Evolutionary conservation across 2,329 filamentous ascomycete species (phyloP).

Genomic region (Aspergillus sergii): DNA sequence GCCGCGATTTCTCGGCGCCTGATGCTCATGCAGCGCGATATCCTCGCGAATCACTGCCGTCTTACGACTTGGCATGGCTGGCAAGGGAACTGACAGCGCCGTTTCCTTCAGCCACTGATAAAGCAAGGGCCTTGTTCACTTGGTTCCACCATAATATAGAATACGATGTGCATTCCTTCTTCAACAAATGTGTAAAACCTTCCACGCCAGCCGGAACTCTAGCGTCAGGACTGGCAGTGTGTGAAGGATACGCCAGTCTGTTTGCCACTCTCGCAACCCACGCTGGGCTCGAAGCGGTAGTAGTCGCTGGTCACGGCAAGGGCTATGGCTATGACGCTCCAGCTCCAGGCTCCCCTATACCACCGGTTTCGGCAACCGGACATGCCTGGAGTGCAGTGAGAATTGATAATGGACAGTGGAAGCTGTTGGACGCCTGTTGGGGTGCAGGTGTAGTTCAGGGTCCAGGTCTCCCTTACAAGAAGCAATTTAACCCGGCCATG

Average conservation of each 20-base stretch:
- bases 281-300: slow-evolving; percentile 75
- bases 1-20: slow-evolving; percentile 83
- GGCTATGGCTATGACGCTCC: slow-evolving; percentile 73
- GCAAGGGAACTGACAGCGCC: slow-evolving; percentile 76
- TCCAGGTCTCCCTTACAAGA: slow-evolving; percentile 61
- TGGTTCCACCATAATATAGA: slow-evolving; percentile 94
- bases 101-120: slow-evolving; percentile 82
- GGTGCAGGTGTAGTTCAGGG: slow-evolving; percentile 73
- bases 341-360: slow-evolving; percentile 65
- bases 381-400: slow-evolving; percentile 95
- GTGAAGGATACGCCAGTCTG: slow-evolving; percentile 84
- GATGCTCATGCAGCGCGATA: slow-evolving; percentile 78
- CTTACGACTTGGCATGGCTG: slow-evolving; percentile 69
- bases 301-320: slow-evolving; percentile 81
- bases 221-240: slow-evolving; percentile 78
- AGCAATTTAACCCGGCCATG: slow-evolving; percentile 65
- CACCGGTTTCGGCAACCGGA: slow-evolving; percentile 59
- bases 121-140: slow-evolving; percentile 87
- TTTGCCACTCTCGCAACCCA: slow-evolving; percentile 77
- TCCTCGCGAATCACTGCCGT: slow-evolving; percentile 72
- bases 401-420: slow-evolving; percentile 87
- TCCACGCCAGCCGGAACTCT: slow-evolving; percentile 74
- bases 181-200: slow-evolving; percentile 67
- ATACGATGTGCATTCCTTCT: slow-evolving; percentile 82
- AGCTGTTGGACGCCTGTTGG: slow-evolving; percentile 91